Evolutionary conservation across 2,329 filamentous ascomycete genomes (phyloP), one percentile per base, ranked within the genome.

Genomic region (Rugonectria rugulosa): DNA sequence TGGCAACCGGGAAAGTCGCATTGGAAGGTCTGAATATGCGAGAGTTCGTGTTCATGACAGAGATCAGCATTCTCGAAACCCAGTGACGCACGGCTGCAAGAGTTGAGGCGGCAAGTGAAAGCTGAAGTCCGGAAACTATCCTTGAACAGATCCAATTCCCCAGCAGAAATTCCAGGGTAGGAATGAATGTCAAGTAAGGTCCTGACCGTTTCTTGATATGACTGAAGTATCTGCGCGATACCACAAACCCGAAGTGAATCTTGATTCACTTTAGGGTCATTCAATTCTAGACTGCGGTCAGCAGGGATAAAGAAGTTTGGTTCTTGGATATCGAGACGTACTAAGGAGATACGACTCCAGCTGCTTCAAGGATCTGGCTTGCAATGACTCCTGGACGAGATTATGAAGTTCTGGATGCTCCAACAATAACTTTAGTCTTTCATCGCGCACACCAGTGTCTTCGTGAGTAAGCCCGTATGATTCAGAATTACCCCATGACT

Each of bases 21-120:
- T 43, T 23, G 29, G 5, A 59, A 56, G 34, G 42, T 47, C n/a
- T 27, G 40, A n/a, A 61, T 2, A 14, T 62, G 56, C 1, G 52
- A 42, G 2, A n/a, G 26, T 2, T 61, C 56, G 14, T 62, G 56
- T 0, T 49, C 36, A 2, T 2, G 36, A 0, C 44, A 47, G 1
- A 46, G 23, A 6, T 19, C 57, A 3, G 42, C 36, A 0, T 20
- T 44, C 5, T 47, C 19, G 11, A 63, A 63, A 1, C 59, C 59
- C 0, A 58, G 5, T 0, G 53, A 56, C 2, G 56, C 53, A 0
- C 38, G 34, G 2, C 46, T 19, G 5, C 59, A 63, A 3, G 41
- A 47, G 5, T 32, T 26, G 0, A 57, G 10, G 14, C 31, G 31
- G 20, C 53, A 63, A 1, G 53, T 7, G 26, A 29, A 12, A 29